phyloP scores from a whole-genome alignment of 106 monocot species.

The Dioscorea zingiberensis region DNA sequence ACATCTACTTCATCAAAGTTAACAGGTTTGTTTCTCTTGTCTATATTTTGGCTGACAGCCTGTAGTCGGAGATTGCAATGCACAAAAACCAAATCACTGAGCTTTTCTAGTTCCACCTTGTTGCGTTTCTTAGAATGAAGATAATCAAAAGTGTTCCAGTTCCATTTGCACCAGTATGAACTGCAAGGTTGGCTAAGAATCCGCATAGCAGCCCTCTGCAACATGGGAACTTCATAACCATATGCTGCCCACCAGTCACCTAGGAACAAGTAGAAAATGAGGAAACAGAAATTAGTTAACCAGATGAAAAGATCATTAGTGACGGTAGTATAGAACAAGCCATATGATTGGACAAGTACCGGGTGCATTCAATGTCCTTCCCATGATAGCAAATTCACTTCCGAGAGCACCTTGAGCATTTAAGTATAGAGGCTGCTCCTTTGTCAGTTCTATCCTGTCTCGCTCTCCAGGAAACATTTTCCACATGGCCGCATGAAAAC shows the following conservation, averaged over 20 bases:
- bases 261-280: not conserved
- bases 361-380: slow-evolving; percentile 40
- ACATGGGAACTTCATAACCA: slow-evolving; percentile 39
- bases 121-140: slow-evolving; percentile 15
- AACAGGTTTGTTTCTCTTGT: slow-evolving; percentile 20
- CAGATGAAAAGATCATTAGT: not conserved
- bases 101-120: slow-evolving; percentile 33
- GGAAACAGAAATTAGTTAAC: not conserved
- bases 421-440: slow-evolving; percentile 44
- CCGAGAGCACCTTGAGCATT: slow-evolving; percentile 46
- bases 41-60: slow-evolving; percentile 17
- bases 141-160: slow-evolving; percentile 36
- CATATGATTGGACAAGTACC: slow-evolving; percentile 16
- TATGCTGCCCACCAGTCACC: slow-evolving; percentile 58
- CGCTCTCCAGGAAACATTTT: slow-evolving; percentile 48
- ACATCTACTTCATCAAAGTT: slow-evolving; percentile 44
- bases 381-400: slow-evolving; percentile 41
- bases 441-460: slow-evolving; percentile 38
- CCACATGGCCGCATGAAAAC: slow-evolving; percentile 48
- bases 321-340: not conserved
- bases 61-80: slow-evolving; percentile 42
- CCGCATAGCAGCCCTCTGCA: slow-evolving; percentile 42
- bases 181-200: slow-evolving; percentile 48
- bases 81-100: slow-evolving; percentile 43
- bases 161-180: slow-evolving; percentile 47